phyloP scores from a whole-genome alignment of 257 asterid genomes.

The Solanum etuberosum region DNA sequence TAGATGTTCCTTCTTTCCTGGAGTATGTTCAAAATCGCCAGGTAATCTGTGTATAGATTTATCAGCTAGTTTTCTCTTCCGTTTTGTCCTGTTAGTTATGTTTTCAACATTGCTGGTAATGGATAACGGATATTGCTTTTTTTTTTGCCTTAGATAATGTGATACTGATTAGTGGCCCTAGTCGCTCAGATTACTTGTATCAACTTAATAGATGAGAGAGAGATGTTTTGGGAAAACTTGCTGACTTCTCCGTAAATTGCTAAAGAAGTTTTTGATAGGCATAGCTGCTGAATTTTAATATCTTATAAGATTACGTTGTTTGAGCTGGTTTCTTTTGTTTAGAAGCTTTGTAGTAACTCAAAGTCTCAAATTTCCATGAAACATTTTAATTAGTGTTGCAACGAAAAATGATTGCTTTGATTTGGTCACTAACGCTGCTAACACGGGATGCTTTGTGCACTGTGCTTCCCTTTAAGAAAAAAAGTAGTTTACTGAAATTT shows the following conservation, averaged over 20 bases:
- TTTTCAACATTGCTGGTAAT: background rate
- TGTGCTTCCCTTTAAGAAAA: background rate
- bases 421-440: background rate
- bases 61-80: background rate
- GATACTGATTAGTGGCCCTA: background rate
- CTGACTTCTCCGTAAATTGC: background rate
- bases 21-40: slow-evolving; percentile 93
- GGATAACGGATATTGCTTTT: background rate
- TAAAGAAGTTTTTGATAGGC: background rate
- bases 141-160: background rate
- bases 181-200: background rate
- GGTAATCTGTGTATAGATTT: slow-evolving; percentile 23
- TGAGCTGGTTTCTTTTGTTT: background rate
- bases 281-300: background rate
- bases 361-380: background rate
- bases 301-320: background rate
- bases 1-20: slow-evolving; percentile 77
- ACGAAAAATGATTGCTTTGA: background rate
- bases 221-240: background rate
- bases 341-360: background rate
- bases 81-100: background rate
- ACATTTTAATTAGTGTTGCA: background rate
- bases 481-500: background rate
- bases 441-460: background rate
- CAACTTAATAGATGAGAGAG: background rate